A percentile compares a stretch with the other conserved stretches of the same genome.
Evolutionary conservation across 1,139 yeast genomes (phyloP).

Genomic region (Wickerhamomyces sp.): DNA sequence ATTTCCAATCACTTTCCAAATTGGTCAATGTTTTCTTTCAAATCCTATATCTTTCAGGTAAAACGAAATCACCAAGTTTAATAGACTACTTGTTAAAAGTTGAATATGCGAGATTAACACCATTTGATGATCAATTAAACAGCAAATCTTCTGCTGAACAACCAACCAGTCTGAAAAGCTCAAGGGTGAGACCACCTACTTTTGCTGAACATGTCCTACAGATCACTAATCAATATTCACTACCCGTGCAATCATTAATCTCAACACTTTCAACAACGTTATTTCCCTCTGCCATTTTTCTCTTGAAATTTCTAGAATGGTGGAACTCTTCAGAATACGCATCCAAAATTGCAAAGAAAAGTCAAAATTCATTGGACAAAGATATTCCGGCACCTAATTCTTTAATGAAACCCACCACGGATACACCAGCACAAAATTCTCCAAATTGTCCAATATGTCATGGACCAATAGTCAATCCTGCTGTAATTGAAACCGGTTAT

Average conservation of each 20-base stretch:
- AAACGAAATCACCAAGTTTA: constrained; percentile 58
- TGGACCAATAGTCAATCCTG: constrained; percentile 65
- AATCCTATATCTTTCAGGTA: constrained; percentile 65
- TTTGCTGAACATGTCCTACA: constrained; percentile 40
- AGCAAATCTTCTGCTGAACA: constrained; percentile 7
- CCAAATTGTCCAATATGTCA: constrained; percentile 70
- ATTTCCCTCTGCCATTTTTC: constrained; percentile 81
- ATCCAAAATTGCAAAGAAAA: constrained; percentile 50
- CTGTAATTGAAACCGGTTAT: constrained; percentile 86
- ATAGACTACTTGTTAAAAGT: constrained; percentile 60
- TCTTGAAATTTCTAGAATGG: constrained; percentile 90
- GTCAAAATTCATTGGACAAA: constrained; percentile 44
- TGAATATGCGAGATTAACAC: constrained; percentile 65
- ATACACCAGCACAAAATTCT: constrained; percentile 26
- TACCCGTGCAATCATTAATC: constrained; percentile 38
- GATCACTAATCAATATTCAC: constrained; percentile 30
- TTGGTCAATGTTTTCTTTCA: constrained; percentile 56
- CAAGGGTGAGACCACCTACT: constrained; percentile 46
- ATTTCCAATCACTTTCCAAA: constrained; percentile 43
- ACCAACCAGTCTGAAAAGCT: constrained; percentile 3
- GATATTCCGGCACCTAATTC: constrained; percentile 49
- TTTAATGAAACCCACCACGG: constrained; percentile 7
- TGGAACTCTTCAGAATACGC: constrained; percentile 84
- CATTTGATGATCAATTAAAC: constrained; percentile 54
- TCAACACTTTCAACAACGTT: constrained; percentile 40